Base-by-base conservation (phyloP, 495 filamentous ascomycete genomes). In the Aspergillus homomorphus region DNA sequence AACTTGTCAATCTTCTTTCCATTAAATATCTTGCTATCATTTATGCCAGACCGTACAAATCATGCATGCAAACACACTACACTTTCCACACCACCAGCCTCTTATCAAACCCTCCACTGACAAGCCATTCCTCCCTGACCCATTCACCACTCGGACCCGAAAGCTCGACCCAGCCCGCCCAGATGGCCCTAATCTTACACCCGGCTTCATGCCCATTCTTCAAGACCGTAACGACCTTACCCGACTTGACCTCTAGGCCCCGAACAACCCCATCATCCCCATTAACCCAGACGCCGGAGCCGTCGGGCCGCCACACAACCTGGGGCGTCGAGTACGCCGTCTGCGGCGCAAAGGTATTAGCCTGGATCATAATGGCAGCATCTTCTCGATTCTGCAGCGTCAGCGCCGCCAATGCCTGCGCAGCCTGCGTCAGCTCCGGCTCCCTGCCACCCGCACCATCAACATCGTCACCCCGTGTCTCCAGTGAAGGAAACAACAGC, bases 51-150 rank as follows among this genome's bases (percentile, higher is more conserved):
- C 18, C 26, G 5, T 3, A 26, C 21, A 26, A 18, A 51, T n/a
- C 9, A 30, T 19, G 5, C 30, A n/a, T 9, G 12, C 23, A 4
- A 6, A 10, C 1, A 26, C 22, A 45, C 63, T 41, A 69, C 54
- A 61, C 60, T 60, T 69, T 82, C 87, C 87, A 89, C 21, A 88
- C 71, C 53, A 87, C 72, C 60, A 89, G 66, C 38, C 67, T 73
- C 66, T 81, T 83, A 74, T 89, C 87, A 71, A 89, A 89, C 9
- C 84, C 87, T 5, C 87, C 87, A 73, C 83, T 87, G 30, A 89
- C 73, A 48, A 89, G 60, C 75, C 79, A 80, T 69, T 89, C 87
- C 59, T 79, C 71, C 48, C 57, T 62, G 26, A 42, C 43, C 4
- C 60, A 46, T 45, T 70, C 66, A 8, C 61, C 72, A 22, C 68